Conservation (phyloP, 345 rosid genomes). For the Ailanthus altissimus region DNA sequence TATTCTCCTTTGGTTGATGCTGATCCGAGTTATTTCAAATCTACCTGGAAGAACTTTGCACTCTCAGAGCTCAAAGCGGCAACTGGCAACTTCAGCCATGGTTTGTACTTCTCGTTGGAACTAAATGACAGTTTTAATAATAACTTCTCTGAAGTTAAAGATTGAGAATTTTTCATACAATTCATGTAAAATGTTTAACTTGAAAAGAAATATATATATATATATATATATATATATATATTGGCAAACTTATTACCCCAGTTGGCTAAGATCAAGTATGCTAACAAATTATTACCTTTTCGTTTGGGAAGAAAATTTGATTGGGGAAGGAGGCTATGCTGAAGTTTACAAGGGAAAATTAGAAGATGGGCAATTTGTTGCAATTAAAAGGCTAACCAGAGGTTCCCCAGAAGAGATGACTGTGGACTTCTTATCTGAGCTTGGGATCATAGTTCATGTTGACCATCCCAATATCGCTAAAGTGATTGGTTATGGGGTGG, state of each 20-base stretch:
- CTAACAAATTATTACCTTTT: conserved; percentile 7
- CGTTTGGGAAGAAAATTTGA: conserved; percentile 60
- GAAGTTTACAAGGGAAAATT: conserved; percentile 81
- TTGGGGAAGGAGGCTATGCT: conserved; percentile 92
- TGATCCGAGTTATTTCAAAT: conserved; percentile 61
- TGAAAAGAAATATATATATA: too few relatives aligned
- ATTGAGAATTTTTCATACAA: not conserved
- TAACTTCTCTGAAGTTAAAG: not conserved
- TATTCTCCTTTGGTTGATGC: conserved; percentile 46
- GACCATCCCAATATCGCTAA: conserved; percentile 94
- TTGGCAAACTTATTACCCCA: not conserved
- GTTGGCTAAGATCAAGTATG: not conserved
- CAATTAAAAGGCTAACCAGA: conserved; percentile 70
- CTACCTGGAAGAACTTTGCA: conserved; percentile 77
- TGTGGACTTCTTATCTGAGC: conserved; percentile 76
- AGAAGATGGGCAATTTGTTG: conserved; percentile 61
- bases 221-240: too few relatives aligned
- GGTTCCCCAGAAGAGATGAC: conserved; percentile 89
- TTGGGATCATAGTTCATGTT: conserved; percentile 88
- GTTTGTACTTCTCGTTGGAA: conserved; percentile 35
- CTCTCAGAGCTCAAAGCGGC: conserved; percentile 69
- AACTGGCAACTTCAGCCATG: conserved; percentile 65
- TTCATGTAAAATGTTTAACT: not conserved
- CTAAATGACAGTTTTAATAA: not conserved
- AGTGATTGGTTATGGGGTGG: conserved; percentile 83